Evolutionary conservation across 768 basidiomycete genomes (phyloP).

Genomic region (Pilatotrama ljubarskyi): DNA sequence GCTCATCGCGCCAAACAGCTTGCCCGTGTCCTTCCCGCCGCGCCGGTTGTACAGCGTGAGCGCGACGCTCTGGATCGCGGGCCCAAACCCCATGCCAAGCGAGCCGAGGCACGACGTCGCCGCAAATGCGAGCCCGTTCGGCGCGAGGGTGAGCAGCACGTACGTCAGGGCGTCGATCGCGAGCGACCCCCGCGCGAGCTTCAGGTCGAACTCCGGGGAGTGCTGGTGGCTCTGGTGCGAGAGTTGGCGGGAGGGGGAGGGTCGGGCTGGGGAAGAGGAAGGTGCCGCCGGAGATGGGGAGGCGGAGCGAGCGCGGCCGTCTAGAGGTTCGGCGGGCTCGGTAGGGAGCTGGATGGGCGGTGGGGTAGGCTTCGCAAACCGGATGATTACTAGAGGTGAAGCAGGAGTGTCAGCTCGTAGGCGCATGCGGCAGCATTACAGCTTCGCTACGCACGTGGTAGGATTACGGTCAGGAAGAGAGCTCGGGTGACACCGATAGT

Average conservation of each 20-base stretch:
- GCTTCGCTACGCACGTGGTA: conserved; percentile 54
- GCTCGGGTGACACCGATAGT: conserved; percentile 55
- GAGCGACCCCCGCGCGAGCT: conserved; percentile 61
- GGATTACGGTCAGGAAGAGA: conserved; percentile 50
- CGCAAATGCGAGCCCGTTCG: conserved; percentile 51
- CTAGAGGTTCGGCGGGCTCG: conserved; percentile 26
- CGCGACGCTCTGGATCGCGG: conserved; percentile 71
- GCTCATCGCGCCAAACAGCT: conserved; percentile 78
- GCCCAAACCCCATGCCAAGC: conserved; percentile 63
- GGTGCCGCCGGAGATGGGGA: not conserved
- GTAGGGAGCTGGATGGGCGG: conserved; percentile 29
- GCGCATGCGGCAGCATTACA: not conserved
- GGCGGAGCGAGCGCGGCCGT: not conserved
- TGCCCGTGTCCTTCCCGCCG: conserved; percentile 64
- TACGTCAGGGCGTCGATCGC: conserved; percentile 56
- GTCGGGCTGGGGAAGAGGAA: conserved; percentile 2
- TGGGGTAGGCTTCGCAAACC: conserved; percentile 48
- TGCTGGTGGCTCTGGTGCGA: conserved; percentile 35
- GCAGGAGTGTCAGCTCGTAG: not conserved
- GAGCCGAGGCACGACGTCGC: conserved; percentile 48
- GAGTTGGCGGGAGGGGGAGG: conserved; percentile 10
- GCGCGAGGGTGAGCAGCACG: conserved; percentile 44
- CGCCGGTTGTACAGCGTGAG: conserved; percentile 60
- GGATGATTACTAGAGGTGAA: conserved; percentile 53
- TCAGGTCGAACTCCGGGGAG: conserved; percentile 65